Evolutionary conservation across 495 filamentous ascomycete genomes (phyloP).

Genomic region (Aspergillus avenaceus): DNA sequence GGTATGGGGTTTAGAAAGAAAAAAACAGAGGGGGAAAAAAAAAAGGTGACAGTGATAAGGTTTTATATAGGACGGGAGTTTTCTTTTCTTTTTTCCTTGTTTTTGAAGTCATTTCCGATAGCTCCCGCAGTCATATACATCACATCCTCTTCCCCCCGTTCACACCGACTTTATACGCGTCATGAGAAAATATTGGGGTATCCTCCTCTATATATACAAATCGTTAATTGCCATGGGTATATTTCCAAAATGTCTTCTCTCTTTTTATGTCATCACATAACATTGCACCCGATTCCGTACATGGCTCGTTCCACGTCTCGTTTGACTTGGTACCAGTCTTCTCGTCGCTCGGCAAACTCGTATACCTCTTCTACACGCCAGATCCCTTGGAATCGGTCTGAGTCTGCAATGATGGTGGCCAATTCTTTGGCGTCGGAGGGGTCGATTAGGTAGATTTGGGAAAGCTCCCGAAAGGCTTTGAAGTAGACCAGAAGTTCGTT

Average conservation of each 20-base stretch:
- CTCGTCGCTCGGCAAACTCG: constrained; percentile 89
- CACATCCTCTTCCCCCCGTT: background rate
- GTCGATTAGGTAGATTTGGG: constrained; percentile 93
- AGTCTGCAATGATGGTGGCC: constrained; percentile 90
- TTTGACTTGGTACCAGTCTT: constrained; percentile 90
- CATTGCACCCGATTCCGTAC: constrained; percentile 87
- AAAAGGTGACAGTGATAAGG: too few species aligned
- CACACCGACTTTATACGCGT: background rate
- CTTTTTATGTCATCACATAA: constrained; percentile 83
- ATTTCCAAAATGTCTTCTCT: constrained; percentile 8
- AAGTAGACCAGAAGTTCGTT: constrained; percentile 83
- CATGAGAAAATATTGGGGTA: background rate
- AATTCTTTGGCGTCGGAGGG: constrained; percentile 87
- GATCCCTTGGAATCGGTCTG: constrained; percentile 82
- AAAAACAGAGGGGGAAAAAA: too few species aligned
- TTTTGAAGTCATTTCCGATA: too few species aligned
- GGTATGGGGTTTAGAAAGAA: too few species aligned
- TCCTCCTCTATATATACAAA: constrained; percentile 20
- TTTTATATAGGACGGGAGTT: too few species aligned
- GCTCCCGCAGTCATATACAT: background rate
- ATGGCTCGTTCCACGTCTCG: constrained; percentile 89
- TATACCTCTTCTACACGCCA: constrained; percentile 96
- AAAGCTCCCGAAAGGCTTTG: constrained; percentile 83
- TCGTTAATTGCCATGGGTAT: constrained; percentile 18
- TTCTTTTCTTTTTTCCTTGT: too few species aligned